Conservation (phyloP, 345 rosid genomes). For the Stellera chamaejasme region DNA sequence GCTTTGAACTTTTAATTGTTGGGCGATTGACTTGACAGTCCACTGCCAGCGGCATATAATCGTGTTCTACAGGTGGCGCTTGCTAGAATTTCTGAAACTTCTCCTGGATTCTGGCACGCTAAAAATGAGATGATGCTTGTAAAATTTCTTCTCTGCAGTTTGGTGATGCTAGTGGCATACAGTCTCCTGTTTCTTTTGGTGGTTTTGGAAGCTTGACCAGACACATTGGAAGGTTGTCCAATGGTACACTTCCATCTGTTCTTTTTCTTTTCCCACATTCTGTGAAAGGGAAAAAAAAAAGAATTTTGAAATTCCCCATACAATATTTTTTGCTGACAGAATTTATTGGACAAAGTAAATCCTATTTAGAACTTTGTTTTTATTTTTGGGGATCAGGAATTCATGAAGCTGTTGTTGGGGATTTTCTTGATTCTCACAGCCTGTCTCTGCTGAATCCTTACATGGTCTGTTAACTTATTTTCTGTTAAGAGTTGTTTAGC, state of each 20-base stretch:
- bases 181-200: slow-evolving; percentile 96
- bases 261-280: background rate
- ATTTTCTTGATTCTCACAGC: slow-evolving; percentile 61
- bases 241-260: slow-evolving; percentile 43
- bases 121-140: slow-evolving; percentile 8
- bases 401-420: slow-evolving; percentile 67
- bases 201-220: slow-evolving; percentile 98
- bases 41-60: slow-evolving; percentile 79
- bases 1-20: slow-evolving; percentile 22
- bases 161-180: slow-evolving; percentile 99
- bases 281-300: background rate
- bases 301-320: background rate
- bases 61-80: slow-evolving; percentile 80
- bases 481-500: background rate
- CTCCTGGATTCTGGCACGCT: slow-evolving; percentile 2
- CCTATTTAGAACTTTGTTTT: slow-evolving; percentile 3
- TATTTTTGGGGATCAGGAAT: slow-evolving; percentile 39
- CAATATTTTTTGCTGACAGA: no score
- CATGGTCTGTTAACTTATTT: slow-evolving; percentile 47
- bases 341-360: background rate
- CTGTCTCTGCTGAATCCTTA: slow-evolving; percentile 90
- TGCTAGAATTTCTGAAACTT: slow-evolving; percentile 7
- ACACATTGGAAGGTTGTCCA: slow-evolving; percentile 78
- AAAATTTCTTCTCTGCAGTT: slow-evolving; percentile 44
- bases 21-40: slow-evolving; percentile 52